phyloP scores from a whole-genome alignment of 345 rosid species.

The Rhodomyrtus tomentosa region DNA sequence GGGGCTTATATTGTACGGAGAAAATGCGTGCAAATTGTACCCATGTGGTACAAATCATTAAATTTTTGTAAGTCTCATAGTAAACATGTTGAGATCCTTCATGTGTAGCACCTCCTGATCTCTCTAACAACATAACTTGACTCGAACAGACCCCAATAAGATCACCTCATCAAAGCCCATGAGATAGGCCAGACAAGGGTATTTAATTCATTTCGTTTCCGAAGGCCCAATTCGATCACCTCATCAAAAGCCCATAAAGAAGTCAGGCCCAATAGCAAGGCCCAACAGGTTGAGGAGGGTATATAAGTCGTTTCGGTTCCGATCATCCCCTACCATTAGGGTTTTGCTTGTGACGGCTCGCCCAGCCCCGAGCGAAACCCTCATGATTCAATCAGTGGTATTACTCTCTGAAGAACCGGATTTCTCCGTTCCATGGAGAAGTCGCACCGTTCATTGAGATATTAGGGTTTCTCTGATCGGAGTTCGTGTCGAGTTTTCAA shows the following conservation, averaged over 20 bases:
- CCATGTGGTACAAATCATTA: no score
- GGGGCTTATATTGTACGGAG: neutral
- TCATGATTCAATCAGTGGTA: no score
- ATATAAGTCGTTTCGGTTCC: no score
- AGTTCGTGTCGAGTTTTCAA: neutral
- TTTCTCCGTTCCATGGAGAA: neutral
- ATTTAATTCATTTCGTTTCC: neutral
- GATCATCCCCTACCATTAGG: neutral
- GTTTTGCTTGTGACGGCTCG: neutral
- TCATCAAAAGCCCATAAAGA: no score
- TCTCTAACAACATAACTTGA: neutral
- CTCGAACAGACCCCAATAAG: neutral
- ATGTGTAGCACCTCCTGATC: neutral
- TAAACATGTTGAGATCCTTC: neutral
- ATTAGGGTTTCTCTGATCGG: neutral
- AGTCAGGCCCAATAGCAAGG: no score
- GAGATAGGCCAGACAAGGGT: no score
- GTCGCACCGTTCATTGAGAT: neutral
- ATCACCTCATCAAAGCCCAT: neutral
- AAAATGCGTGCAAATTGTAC: no score
- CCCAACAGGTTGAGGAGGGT: no score
- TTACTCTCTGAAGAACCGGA: neutral
- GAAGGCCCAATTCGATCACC: no score
- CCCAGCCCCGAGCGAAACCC: neutral
- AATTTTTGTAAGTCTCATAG: no score